Percentiles rank a stretch among this genome's conserved stretches.
These are phyloP conservation scores for Metschnikowia aberdeeniae DNA, from an alignment of 805 yeast species.

Conservation along the genomic window DNA sequence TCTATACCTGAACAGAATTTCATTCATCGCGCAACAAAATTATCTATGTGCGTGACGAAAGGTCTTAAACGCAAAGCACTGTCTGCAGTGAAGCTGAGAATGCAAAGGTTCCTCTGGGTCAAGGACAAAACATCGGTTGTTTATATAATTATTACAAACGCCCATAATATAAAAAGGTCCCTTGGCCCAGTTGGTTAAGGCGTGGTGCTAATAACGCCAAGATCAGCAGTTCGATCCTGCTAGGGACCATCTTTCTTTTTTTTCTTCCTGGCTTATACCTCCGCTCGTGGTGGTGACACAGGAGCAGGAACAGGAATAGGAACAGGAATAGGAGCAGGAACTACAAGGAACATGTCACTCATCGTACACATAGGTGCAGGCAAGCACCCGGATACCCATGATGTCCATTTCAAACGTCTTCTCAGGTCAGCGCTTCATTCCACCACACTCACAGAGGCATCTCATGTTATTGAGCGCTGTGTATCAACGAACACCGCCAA, in stretches of 20 bases:
- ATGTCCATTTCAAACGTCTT: slow-evolving; percentile 23
- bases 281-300: too few species aligned
- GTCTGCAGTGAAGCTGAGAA: too few species aligned
- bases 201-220: slow-evolving; percentile 53
- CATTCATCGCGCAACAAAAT: too few species aligned
- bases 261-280: background rate
- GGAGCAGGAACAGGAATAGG: too few species aligned
- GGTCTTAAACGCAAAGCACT: too few species aligned
- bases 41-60: too few species aligned
- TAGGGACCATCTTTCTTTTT: slow-evolving; percentile 56
- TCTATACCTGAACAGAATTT: too few species aligned
- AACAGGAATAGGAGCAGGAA: too few species aligned
- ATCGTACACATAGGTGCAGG: slow-evolving; percentile 55
- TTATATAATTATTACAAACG: too few species aligned
- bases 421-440: slow-evolving; percentile 24
- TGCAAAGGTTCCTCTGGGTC: too few species aligned
- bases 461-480: slow-evolving; percentile 32
- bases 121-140: too few species aligned
- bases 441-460: slow-evolving; percentile 11
- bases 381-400: slow-evolving; percentile 26
- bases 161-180: slow-evolving; percentile 26
- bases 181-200: slow-evolving; percentile 55
- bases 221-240: slow-evolving; percentile 89
- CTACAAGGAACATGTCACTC: background rate
- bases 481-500: slow-evolving; percentile 47